Evolutionary conservation across 2,329 filamentous ascomycete genomes (phyloP), one percentile per base, ranked within the genome.

Genomic region (Diaporthe nobilis): DNA sequence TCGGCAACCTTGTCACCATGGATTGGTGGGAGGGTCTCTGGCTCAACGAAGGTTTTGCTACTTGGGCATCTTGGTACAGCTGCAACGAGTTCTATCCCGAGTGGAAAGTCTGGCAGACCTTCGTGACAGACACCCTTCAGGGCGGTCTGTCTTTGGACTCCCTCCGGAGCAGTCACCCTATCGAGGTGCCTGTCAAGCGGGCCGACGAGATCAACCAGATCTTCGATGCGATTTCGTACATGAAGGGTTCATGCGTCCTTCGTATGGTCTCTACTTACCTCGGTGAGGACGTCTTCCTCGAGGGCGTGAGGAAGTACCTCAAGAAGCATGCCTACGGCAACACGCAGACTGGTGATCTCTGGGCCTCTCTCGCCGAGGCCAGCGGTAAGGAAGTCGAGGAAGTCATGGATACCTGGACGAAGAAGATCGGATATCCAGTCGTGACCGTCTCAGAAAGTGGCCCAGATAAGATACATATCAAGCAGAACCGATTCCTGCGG

Each of bases 191-290:
- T 1, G 95, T 98, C 78, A 98, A 98, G 89, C 93, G 94, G 76
- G 96, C 96, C 39, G 95, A 98, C 80, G 95, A 98, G 85, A 96
- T 98, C 84, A 98, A 98, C 86, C 96, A 98, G 86, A 98, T 98
- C 80, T 98, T 98, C 80, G 96, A 98, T 83, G 95, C 95, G 77
- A 98, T 98, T 79, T 98, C 96, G 1, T 98, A 98, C 86, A 96
- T 95, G 74, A 98, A 98, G 87, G 96, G 96, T 25, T 98, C 96
- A 15, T 98, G 95, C 80, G 96, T 98, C 47, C 89, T 98, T 77
- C 94, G 96, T 82, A 98, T 98, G 96, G 96, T 98, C 79, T 98
- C 96, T 28, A 98, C 95, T 79, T 97, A 98, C 81, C 88, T 98
- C 34, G 96, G 96, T 70, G 96, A 98, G 84, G 95, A 98, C 58